Base-by-base conservation (phyloP, 345 rosid species). In the Cardamine occulta region DNA sequence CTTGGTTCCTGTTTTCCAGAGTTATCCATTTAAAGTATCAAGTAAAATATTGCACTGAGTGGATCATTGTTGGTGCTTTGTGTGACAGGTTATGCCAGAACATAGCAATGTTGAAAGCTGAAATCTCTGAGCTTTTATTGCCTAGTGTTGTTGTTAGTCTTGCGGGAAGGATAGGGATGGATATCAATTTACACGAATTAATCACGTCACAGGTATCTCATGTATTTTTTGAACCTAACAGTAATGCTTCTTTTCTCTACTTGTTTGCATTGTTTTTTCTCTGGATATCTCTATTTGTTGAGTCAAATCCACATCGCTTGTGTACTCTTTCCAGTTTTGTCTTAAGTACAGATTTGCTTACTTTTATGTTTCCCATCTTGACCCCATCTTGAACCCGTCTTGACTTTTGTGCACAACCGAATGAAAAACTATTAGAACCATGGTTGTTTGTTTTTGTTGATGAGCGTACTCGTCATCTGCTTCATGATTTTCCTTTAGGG, bases 41-140 rank as follows among this genome's bases (percentile, higher is more conserved):
- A 52, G 37, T 63, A 23, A 53, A 75, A 44, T 54, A 11, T 48
- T 32, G 21, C 17, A 15, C 63, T 26, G n/a, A 19, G 45, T 40
- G 37, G 70, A 54, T 66, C 71, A 23, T 70, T 66, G 55, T 60
- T 70, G 35, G 70, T 52, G 44, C 74, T 74, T 74, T 57, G 32
- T 51, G 53, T 79, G 75, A 53, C 86, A 94, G 98, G 84, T 84
- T 94, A 80, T 94, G 91, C 74, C 98, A 90, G 83, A 91, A 88
- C 77, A 83, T 94, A 70, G 91, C 86, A 71, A 63, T 86, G 79
- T 76, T 87, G 75, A 94, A 94, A 82, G 85, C 95, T 55, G 97
- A 94, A 84, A 90, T 85, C 52, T 89, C 97, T 61, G 97, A 91
- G 90, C 92, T 94, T 79, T 80, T 91, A 39, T 84, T 94, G 65